Evolutionary conservation across 345 rosid species (phyloP).

Genomic region (Iberis pinnata): DNA sequence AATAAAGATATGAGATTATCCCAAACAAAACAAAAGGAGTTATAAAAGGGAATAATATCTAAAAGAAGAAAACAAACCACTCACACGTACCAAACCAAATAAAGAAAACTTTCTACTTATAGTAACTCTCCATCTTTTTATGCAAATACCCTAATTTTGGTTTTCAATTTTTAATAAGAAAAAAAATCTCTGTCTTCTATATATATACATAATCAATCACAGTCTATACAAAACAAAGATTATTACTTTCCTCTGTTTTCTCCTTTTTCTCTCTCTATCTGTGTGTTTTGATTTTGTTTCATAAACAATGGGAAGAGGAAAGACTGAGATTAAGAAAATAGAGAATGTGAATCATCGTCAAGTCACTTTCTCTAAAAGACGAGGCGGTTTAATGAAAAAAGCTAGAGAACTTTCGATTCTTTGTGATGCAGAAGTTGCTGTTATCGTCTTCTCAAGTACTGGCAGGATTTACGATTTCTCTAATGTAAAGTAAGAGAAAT

Average conservation of each 20-base stretch:
- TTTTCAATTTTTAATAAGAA: constrained; percentile 14
- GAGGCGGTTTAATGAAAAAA: constrained; percentile 78
- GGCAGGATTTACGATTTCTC: constrained; percentile 81
- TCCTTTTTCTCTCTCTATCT: neutral
- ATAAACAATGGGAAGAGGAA: constrained; percentile 83
- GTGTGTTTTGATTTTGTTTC: constrained; percentile 10
- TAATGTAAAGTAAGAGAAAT: constrained; percentile 44
- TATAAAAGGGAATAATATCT: constrained; percentile 20
- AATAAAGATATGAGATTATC: too few relatives aligned
- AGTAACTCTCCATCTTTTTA: constrained; percentile 26
- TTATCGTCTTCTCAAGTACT: constrained; percentile 80
- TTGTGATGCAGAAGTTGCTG: constrained; percentile 88
- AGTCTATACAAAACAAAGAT: too few relatives aligned
- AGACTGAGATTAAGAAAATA: constrained; percentile 84
- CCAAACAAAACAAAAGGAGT: constrained; percentile 17
- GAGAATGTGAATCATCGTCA: constrained; percentile 96
- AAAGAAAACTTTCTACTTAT: constrained; percentile 32
- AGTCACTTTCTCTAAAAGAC: constrained; percentile 91
- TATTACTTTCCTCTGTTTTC: constrained; percentile 14
- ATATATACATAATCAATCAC: neutral
- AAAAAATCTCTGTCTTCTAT: neutral
- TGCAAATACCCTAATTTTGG: constrained; percentile 28
- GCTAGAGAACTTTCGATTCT: constrained; percentile 80
- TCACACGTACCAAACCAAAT: constrained; percentile 22
- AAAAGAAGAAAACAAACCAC: constrained; percentile 30